Percentiles rank a stretch among this genome's conserved stretches.
Conservation (phyloP, 305 asterid genomes). For the Fraxinus ornus region DNA sequence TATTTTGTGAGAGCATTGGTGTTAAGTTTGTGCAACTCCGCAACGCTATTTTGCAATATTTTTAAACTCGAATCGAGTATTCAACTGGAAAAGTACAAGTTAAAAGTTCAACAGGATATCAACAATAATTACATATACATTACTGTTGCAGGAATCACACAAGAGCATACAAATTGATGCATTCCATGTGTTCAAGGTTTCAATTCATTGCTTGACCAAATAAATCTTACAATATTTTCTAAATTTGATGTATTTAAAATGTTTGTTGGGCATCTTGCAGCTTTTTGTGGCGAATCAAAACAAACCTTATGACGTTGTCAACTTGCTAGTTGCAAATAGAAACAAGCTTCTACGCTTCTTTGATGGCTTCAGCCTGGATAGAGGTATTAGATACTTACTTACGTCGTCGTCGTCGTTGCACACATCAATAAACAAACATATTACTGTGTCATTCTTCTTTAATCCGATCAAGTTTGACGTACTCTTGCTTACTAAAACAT, state of each 20-base stretch:
- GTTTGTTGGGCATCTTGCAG: slow-evolving; percentile 34
- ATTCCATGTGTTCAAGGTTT: slow-evolving; percentile 91
- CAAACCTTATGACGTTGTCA: slow-evolving; percentile 64
- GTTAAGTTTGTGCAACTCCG: neutral
- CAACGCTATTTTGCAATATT: no score
- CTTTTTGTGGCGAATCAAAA: slow-evolving; percentile 90
- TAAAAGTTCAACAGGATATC: no score
- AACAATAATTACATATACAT: no score
- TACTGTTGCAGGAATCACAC: slow-evolving; percentile 72
- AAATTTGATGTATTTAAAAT: neutral
- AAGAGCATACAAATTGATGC: slow-evolving; percentile 82
- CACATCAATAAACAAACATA: no score
- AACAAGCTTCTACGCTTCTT: slow-evolving; percentile 72
- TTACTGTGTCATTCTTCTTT: neutral
- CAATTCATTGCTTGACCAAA: neutral
- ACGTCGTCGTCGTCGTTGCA: no score
- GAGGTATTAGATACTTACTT: slow-evolving; percentile 34
- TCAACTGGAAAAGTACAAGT: no score
- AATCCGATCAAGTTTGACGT: neutral
- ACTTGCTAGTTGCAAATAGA: slow-evolving; percentile 66
- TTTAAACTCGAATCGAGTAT: no score
- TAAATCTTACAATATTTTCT: neutral
- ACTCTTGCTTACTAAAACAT: neutral
- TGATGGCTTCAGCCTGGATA: slow-evolving; percentile 53
- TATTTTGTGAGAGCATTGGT: neutral